Evolutionary conservation across 352 stramenopile genomes (phyloP).

Genomic region (Phytophthora agathidicida): DNA sequence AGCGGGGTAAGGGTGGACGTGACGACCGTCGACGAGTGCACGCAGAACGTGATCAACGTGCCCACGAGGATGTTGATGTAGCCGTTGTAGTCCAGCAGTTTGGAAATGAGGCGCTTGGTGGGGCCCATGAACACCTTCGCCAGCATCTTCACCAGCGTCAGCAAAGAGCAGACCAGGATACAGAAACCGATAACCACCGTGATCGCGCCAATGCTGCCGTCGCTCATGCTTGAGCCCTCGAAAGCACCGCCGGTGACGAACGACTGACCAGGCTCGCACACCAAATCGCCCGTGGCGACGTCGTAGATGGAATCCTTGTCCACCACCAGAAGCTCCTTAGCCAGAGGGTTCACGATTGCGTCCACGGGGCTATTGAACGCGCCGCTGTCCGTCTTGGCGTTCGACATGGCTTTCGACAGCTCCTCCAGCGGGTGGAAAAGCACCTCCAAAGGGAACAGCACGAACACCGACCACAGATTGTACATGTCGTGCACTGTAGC

Average conservation of each 20-base stretch:
- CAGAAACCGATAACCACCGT: conserved; percentile 50
- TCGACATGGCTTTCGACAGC: conserved; percentile 54
- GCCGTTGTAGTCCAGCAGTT: conserved; percentile 90
- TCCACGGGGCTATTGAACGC: conserved; percentile 55
- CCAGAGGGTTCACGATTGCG: conserved; percentile 45
- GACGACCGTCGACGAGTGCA: conserved; percentile 92
- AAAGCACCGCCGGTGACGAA: conserved; percentile 55
- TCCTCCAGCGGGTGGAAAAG: conserved; percentile 63
- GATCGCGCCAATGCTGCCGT: conserved; percentile 55
- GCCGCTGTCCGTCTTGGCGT: conserved; percentile 36
- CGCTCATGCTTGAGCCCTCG: conserved; percentile 32
- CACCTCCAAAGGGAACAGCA: conserved; percentile 79
- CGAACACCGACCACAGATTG: conserved; percentile 87
- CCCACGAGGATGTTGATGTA: conserved; percentile 91
- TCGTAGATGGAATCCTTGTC: conserved; percentile 49
- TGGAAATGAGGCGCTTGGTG: conserved; percentile 86
- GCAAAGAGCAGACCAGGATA: conserved; percentile 52
- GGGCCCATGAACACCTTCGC: conserved; percentile 77
- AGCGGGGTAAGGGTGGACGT: conserved; percentile 91
- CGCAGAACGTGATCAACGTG: conserved; percentile 80
- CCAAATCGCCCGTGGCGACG: conserved; percentile 33
- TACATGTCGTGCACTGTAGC: conserved; percentile 80
- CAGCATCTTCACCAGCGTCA: conserved; percentile 58
- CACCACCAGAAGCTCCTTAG: conserved; percentile 39
- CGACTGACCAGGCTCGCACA: conserved; percentile 29